Conservation (phyloP, 768 basidiomycete genomes). For the Hydnomerulius pinastri region DNA sequence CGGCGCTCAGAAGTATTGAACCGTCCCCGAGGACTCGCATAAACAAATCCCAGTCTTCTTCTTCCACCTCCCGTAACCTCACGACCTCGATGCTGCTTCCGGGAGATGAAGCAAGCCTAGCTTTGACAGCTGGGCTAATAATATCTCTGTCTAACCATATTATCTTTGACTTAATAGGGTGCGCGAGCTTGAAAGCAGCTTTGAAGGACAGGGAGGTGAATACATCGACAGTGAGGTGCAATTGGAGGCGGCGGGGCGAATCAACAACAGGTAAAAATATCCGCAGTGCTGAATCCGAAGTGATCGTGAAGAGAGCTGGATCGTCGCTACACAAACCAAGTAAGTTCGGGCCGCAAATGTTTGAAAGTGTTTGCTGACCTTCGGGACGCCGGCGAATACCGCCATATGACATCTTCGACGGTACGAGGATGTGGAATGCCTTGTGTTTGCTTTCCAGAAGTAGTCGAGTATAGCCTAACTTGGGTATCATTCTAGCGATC, state of each 20-base stretch:
- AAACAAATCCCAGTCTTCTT: slow-evolving; percentile 81
- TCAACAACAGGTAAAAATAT: slow-evolving; percentile 90
- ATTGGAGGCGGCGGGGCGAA: slow-evolving; percentile 78
- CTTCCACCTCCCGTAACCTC: slow-evolving; percentile 60
- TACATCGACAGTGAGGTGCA: slow-evolving; percentile 77
- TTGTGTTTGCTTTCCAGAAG: slow-evolving; percentile 70
- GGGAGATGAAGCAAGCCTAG: slow-evolving; percentile 39
- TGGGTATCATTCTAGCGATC: slow-evolving; percentile 50
- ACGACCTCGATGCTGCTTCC: slow-evolving; percentile 23
- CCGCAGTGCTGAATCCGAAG: slow-evolving; percentile 78
- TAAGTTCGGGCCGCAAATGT: slow-evolving; percentile 2
- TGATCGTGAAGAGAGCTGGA: slow-evolving; percentile 79
- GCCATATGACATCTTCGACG: slow-evolving; percentile 71
- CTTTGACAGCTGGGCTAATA: slow-evolving; percentile 49
- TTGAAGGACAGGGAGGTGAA: slow-evolving; percentile 57
- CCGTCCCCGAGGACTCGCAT: slow-evolving; percentile 71
- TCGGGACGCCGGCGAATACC: slow-evolving; percentile 66
- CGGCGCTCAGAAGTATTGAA: slow-evolving; percentile 69
- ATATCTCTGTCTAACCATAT: slow-evolving; percentile 73
- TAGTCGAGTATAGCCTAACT: slow-evolving; percentile 71
- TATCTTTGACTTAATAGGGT: slow-evolving; percentile 46
- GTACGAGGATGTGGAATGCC: slow-evolving; percentile 72
- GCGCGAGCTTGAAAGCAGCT: slow-evolving; percentile 29
- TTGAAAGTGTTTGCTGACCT: slow-evolving; percentile 43
- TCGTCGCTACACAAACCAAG: slow-evolving; percentile 54